Evolutionary conservation across 148 eudicot genomes (phyloP), one percentile per base, ranked within the genome.

Genomic region (Nepenthes mirabilis): DNA sequence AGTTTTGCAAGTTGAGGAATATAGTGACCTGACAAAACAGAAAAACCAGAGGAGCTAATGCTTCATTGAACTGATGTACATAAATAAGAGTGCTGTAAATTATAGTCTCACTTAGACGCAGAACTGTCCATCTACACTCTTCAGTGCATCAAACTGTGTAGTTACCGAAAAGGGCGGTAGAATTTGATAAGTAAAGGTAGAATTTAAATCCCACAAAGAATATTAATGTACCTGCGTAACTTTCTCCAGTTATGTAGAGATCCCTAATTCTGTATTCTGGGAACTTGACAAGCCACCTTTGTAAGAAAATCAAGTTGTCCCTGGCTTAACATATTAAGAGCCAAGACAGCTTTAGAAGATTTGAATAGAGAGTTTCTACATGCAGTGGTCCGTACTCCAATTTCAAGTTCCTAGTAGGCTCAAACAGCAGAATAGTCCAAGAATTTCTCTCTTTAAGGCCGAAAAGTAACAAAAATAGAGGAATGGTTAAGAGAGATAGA

Each of bases 1-100:
- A 89, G 89, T 58, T 86, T 71, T 36, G 96, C 99, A 36, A 93
- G 89, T 74, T 93, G 99, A 60, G 99, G 99, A 57, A 93, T 74
- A 67, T 93, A 93, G 59, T 93, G 99, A 14, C 99, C 99, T 93
- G 79, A 36, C 48, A 52, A 63, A 66, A 62, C 10, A 8, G 52
- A 43, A 12, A 2, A 33, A 36, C 43, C 11, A 33, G 12, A 50
- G 51, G 3, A 36, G 11, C 33, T 34, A 14, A 11, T 34, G 33
- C n/a, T 2, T 12, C 34, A 7, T 2, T 12, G 11, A 49, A 11
- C 13, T 12, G 14, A 3, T 40, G 8, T 40, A 40, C 23, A 23
- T 23, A 23, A 23, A 23, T 23, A 23, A 23, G 23, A 23, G 23
- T 23, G 23, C 23, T 23, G 23, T 23, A 23, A 8, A 40, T 40